Evolutionary conservation across 257 asterid genomes (phyloP).

Genomic region (Solanum dulcamara): DNA sequence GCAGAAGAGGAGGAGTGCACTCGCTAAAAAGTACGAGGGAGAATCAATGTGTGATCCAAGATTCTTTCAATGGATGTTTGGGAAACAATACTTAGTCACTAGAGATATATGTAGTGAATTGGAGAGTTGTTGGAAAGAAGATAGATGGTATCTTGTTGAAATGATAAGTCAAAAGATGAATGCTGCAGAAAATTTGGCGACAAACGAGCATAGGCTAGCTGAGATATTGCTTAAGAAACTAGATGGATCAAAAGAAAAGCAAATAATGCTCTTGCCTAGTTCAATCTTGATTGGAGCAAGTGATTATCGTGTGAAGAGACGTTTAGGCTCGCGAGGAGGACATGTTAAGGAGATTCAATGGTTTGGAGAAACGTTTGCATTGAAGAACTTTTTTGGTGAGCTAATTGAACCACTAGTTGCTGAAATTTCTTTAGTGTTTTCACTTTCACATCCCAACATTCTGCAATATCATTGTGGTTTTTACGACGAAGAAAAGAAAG

Average conservation of each 20-base stretch:
- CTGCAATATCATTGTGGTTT: slow-evolving; percentile 59
- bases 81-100: slow-evolving; percentile 58
- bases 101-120: slow-evolving; percentile 39
- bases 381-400: slow-evolving; percentile 59
- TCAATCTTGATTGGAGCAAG: slow-evolving; percentile 33
- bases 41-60: slow-evolving; percentile 33
- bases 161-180: slow-evolving; percentile 28
- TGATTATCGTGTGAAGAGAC: slow-evolving; percentile 57
- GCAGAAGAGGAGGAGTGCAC: slow-evolving; percentile 38
- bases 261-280: slow-evolving; percentile 28
- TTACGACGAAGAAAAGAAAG: slow-evolving; percentile 68
- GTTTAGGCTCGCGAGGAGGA: slow-evolving; percentile 47
- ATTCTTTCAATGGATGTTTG: slow-evolving; percentile 57
- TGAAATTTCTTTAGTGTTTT: slow-evolving; percentile 38
- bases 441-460: slow-evolving; percentile 72
- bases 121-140: slow-evolving; percentile 60
- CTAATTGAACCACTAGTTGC: slow-evolving; percentile 26
- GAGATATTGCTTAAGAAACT: slow-evolving; percentile 48
- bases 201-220: slow-evolving; percentile 32
- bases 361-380: slow-evolving; percentile 71
- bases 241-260: slow-evolving; percentile 5
- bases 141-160: slow-evolving; percentile 49
- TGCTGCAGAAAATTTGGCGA: slow-evolving; percentile 7
- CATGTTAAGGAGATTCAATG: slow-evolving; percentile 78
- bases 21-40: slow-evolving; percentile 49